Percentiles rank a stretch among this genome's conserved stretches.
Conservation (phyloP, 768 basidiomycete species). For the Suillus brevipes region DNA sequence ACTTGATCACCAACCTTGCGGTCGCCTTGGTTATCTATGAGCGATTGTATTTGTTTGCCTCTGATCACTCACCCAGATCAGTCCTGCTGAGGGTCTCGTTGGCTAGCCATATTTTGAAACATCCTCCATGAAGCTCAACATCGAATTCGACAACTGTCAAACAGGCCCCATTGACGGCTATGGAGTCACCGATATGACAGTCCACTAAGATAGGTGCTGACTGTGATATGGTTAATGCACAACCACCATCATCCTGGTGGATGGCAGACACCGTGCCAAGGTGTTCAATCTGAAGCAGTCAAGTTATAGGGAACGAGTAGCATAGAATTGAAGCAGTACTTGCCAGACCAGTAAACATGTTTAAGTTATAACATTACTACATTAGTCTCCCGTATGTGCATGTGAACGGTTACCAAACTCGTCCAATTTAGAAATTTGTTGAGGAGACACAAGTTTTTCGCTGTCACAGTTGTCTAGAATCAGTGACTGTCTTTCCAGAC, state of each 20-base stretch:
- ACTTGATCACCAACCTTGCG: slow-evolving; percentile 75
- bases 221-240: slow-evolving; percentile 75
- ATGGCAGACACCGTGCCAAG: slow-evolving; percentile 73
- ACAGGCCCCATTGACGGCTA: slow-evolving; percentile 85
- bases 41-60: not conserved
- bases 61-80: slow-evolving; percentile 68
- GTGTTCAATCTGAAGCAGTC: slow-evolving; percentile 74
- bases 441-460: not conserved
- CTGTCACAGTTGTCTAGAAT: not conserved
- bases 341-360: slow-evolving; percentile 83
- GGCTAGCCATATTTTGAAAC: slow-evolving; percentile 93
- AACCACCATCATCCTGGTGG: slow-evolving; percentile 68
- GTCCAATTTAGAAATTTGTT: not conserved
- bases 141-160: slow-evolving; percentile 90
- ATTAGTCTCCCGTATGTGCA: not conserved
- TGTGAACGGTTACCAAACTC: not conserved
- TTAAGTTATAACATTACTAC: slow-evolving; percentile 11
- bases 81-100: slow-evolving; percentile 93
- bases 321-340: slow-evolving; percentile 24
- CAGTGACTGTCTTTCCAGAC: not conserved
- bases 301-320: slow-evolving; percentile 11
- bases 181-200: slow-evolving; percentile 93
- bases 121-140: slow-evolving; percentile 58
- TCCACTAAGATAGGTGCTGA: slow-evolving; percentile 77
- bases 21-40: slow-evolving; percentile 47